Base-by-base conservation (phyloP, 2,329 filamentous ascomycete genomes). In the Stemphylium vesicarium region DNA sequence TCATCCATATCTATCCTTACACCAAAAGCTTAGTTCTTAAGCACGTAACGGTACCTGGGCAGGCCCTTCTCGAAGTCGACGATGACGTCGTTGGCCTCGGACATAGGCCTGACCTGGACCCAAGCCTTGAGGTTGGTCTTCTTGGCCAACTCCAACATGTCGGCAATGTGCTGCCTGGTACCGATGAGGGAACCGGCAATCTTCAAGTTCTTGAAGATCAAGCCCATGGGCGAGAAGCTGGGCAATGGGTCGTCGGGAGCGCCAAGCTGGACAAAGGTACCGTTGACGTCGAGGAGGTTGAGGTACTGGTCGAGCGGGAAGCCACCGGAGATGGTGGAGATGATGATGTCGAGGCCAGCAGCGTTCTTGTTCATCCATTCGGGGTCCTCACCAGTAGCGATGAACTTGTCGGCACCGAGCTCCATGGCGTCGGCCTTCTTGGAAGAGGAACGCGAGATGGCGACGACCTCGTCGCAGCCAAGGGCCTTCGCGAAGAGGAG, bases 401-500 rank as follows among this genome's bases (percentile, higher is more conserved):
- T 85, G 74, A 85, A 87, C 43, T 84, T 78, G 65, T 85, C 84
- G 16, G 85, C 85, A 24, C 85, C 85, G 48, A 88, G 78, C 72
- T 83, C 81, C 53, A 80, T 64, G 1, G 84, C 84, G 62, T 87
- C 85, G 0, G 82, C 82, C 73, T 85, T 84, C 78, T 90, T 90
- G 68, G 73, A 64, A 0, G 78, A 77, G 0, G 80, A 84, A 58
- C 88, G 84, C 6, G 85, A 87, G 62, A 90, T 84, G 8, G 84
- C 87, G 18, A 87, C 85, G 11, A 88, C 82, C 6, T 84, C 81
- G 50, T 90, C 86, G 22, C 86, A 87, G 9, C 86, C 87, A 1
- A 94, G 77, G 0, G 90, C 90, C 63, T 83, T 86, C 0, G 88
- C 86, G 74, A 85, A 91, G 56, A 92, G 79, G 13, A 93, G 69